These are phyloP conservation scores for Solanum lycopersicoides DNA, from an alignment of 257 asterid genomes.

Conservation along the genomic window DNA sequence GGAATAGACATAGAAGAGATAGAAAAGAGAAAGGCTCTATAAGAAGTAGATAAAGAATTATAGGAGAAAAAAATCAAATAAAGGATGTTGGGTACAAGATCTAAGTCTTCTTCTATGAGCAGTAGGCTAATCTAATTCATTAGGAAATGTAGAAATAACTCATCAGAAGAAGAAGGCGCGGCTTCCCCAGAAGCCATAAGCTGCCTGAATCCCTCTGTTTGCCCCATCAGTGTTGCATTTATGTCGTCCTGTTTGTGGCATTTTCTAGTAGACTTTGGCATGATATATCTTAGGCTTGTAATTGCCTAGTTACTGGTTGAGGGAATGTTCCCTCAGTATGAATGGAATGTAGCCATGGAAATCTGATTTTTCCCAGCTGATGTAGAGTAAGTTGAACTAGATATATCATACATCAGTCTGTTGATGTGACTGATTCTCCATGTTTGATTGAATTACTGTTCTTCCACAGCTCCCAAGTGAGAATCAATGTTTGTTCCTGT, in stretches of 20 bases:
- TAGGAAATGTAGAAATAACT: neutral
- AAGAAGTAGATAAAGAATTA: neutral
- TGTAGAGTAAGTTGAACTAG: neutral
- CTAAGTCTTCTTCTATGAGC: neutral
- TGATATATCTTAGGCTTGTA: neutral
- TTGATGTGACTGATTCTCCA: neutral
- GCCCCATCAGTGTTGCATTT: neutral
- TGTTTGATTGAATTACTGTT: neutral
- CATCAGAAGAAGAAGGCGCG: neutral
- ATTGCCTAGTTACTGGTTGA: neutral
- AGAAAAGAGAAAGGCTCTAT: neutral
- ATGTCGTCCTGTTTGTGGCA: neutral
- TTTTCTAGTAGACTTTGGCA: neutral
- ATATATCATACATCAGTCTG: neutral
- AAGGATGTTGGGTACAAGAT: neutral
- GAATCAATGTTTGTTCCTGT: neutral
- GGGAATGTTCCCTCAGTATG: neutral
- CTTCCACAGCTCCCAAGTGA: neutral
- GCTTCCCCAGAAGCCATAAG: neutral
- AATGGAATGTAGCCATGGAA: neutral
- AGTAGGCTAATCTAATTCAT: neutral
- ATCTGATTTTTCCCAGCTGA: neutral
- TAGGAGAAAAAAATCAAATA: neutral
- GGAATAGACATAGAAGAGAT: neutral
- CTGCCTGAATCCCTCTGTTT: neutral